A percentile compares a stretch with the other conserved stretches of the same genome.
Evolutionary conservation across 805 yeast species (phyloP).

Genomic region (Pichia paraexigua): DNA sequence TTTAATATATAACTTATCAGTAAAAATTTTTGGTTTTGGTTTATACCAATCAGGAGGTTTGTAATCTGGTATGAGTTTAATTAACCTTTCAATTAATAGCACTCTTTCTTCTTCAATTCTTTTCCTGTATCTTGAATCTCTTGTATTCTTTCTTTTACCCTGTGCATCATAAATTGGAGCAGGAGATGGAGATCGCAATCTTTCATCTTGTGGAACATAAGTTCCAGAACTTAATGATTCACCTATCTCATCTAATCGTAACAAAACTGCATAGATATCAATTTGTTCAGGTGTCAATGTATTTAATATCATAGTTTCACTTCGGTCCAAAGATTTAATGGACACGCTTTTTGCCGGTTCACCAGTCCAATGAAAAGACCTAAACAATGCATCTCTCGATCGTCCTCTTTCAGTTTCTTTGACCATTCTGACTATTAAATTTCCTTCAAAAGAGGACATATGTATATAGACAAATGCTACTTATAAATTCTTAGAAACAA

Average conservation of each 20-base stretch:
- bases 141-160: slow-evolving; percentile 82
- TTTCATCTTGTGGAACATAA: slow-evolving; percentile 39
- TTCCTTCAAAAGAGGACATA: no score
- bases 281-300: slow-evolving; percentile 68
- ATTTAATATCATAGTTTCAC: slow-evolving; percentile 14
- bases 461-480: no score
- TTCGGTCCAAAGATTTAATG: slow-evolving; percentile 11
- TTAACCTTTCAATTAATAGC: slow-evolving; percentile 65
- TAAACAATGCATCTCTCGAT: background rate
- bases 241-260: background rate
- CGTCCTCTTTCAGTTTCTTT: background rate
- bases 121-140: slow-evolving; percentile 58
- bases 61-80: slow-evolving; percentile 64
- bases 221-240: background rate
- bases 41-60: slow-evolving; percentile 73
- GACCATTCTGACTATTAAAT: background rate
- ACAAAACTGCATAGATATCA: slow-evolving; percentile 57
- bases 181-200: slow-evolving; percentile 69
- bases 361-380: slow-evolving; percentile 13
- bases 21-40: slow-evolving; percentile 47
- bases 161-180: slow-evolving; percentile 80
- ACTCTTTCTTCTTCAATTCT: slow-evolving; percentile 74
- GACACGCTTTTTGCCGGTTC: slow-evolving; percentile 6
- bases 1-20: slow-evolving; percentile 81
- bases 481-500: no score